Evolutionary conservation across 2,329 filamentous ascomycete species (phyloP).

Genomic region (Pseudogymnoascus sp.): DNA sequence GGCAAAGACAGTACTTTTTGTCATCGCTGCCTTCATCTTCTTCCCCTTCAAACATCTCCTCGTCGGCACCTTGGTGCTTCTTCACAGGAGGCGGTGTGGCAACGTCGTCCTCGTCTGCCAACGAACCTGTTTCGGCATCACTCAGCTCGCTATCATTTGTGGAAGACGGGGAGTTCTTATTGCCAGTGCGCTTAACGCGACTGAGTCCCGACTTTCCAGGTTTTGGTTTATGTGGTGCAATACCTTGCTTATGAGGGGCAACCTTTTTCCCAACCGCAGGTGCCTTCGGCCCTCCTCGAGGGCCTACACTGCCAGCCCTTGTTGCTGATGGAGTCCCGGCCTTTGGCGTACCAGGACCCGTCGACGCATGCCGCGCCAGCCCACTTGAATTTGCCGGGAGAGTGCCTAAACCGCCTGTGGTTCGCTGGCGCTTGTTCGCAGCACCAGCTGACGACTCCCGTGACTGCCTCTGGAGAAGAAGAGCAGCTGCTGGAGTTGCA

Average conservation of each 20-base stretch:
- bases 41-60: constrained; percentile 45
- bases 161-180: constrained; percentile 53
- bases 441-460: constrained; percentile 53
- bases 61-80: constrained; percentile 46
- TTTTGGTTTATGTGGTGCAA: constrained; percentile 23
- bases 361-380: constrained; percentile 53
- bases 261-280: constrained; percentile 31
- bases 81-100: constrained; percentile 30
- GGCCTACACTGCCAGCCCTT: constrained; percentile 52
- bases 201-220: constrained; percentile 50
- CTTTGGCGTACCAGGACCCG: constrained; percentile 56
- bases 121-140: constrained; percentile 50
- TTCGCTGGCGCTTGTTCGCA: constrained; percentile 45
- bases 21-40: constrained; percentile 70
- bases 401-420: constrained; percentile 35
- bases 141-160: constrained; percentile 58
- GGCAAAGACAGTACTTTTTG: constrained; percentile 72
- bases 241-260: constrained; percentile 26
- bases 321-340: constrained; percentile 28
- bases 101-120: constrained; percentile 42
- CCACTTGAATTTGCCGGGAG: constrained; percentile 47
- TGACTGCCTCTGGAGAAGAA: constrained; percentile 49
- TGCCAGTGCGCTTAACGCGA: constrained; percentile 46
- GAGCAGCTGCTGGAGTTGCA: constrained; percentile 51
- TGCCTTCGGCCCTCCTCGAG: constrained; percentile 36